Evolutionary conservation across 257 asterid genomes (phyloP).

Genomic region (Scutellaria minor): DNA sequence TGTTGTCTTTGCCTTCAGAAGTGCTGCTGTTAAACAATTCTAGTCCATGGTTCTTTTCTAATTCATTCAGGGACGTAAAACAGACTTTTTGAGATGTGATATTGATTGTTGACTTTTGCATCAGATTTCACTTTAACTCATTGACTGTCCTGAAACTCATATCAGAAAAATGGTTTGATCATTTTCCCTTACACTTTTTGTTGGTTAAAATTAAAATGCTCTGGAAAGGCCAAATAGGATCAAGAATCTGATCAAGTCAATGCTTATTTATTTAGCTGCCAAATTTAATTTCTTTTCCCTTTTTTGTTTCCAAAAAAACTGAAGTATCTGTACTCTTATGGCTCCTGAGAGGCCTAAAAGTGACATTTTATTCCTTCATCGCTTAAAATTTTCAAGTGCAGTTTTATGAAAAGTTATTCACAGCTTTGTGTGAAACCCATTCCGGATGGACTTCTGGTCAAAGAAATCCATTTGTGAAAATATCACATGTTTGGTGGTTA

Average conservation of each 20-base stretch:
- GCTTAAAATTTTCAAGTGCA: not conserved
- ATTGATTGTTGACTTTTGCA: no score
- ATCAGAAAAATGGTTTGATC: no score
- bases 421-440: not conserved
- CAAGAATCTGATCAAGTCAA: not conserved
- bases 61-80: no score
- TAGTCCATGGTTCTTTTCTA: no score
- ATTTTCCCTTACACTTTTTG: not conserved
- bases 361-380: not conserved
- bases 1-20: no score
- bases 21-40: no score
- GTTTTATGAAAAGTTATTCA: not conserved
- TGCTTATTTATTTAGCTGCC: not conserved
- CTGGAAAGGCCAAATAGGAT: not conserved
- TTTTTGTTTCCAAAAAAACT: not conserved
- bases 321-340: conserved; percentile 5
- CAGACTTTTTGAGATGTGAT: no score
- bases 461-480: not conserved
- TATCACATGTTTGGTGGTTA: conserved; percentile 3
- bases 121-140: no score
- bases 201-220: not conserved
- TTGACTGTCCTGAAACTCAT: no score
- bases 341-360: not conserved
- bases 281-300: not conserved
- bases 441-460: not conserved